A percentile compares a stretch with the other conserved stretches of the same genome.
Conservation (phyloP, 208 protist species). For the Leishmania guyanensis region DNA sequence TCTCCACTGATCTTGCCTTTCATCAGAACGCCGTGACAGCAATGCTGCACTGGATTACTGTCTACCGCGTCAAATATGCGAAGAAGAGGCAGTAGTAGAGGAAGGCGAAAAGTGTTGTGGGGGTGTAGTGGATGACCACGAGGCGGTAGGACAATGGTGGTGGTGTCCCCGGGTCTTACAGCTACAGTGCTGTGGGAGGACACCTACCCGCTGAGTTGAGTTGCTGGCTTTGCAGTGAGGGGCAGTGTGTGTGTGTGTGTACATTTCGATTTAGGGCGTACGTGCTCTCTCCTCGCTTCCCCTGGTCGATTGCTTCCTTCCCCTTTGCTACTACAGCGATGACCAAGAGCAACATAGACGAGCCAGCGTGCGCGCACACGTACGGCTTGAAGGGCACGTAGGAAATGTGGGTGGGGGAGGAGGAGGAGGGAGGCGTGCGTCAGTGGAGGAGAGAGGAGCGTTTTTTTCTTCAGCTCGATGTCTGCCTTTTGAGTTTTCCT, state of each 20-base stretch:
- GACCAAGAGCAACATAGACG: neutral
- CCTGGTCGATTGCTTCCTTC: neutral
- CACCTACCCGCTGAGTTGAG: neutral
- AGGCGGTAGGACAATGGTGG: neutral
- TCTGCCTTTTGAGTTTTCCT: neutral
- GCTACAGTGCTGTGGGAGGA: neutral
- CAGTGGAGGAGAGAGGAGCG: neutral
- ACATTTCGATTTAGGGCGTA: neutral
- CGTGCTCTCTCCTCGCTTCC: neutral
- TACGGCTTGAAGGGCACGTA: neutral
- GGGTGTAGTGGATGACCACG: neutral
- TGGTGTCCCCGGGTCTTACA: neutral
- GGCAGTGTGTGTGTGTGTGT: neutral
- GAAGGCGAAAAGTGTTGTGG: neutral
- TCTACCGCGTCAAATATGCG: slow-evolving; percentile 53
- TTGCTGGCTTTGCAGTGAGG: neutral
- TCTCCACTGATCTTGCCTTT: slow-evolving; percentile 42
- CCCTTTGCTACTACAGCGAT: too few relatives aligned
- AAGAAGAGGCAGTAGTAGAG: slow-evolving; percentile 23
- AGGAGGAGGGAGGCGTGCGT: neutral
- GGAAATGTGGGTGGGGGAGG: neutral
- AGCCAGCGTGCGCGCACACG: neutral
- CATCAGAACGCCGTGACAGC: slow-evolving; percentile 60
- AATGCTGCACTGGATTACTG: slow-evolving; percentile 70
- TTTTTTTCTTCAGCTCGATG: neutral